Evolutionary conservation across 164 flowering plant genomes (phyloP).

Genomic region (Dillenia suffruticosa): DNA sequence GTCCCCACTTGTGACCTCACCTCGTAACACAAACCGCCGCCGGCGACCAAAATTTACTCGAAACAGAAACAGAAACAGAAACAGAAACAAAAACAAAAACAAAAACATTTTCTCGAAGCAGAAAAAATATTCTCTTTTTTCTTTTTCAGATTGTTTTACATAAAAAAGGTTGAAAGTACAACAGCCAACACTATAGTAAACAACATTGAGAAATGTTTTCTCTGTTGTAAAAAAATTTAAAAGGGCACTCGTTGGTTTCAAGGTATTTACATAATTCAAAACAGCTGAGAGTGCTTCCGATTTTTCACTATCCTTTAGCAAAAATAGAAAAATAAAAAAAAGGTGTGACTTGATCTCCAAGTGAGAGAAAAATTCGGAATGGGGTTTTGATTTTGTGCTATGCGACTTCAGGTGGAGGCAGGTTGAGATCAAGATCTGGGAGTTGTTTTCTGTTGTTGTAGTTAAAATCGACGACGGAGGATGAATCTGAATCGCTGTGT

Average conservation of each 20-base stretch:
- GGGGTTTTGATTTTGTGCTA: background rate
- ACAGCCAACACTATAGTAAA: background rate
- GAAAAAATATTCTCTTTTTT: too few species aligned
- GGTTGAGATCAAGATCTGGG: slow-evolving; percentile 38
- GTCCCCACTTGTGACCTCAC: too few species aligned
- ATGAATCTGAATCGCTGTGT: slow-evolving; percentile 38
- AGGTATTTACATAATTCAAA: slow-evolving; percentile 8
- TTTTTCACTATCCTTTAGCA: background rate
- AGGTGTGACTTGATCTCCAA: too few species aligned
- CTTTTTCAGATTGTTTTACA: too few species aligned
- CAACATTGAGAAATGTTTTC: slow-evolving; percentile 10
- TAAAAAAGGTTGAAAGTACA: background rate
- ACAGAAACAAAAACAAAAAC: too few species aligned
- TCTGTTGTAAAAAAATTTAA: slow-evolving; percentile 8
- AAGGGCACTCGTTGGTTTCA: background rate
- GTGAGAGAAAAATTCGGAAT: background rate
- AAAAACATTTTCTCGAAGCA: too few species aligned
- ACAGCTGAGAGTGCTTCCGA: background rate
- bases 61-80: too few species aligned
- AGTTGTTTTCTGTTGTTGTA: slow-evolving; percentile 3
- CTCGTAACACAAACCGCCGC: too few species aligned
- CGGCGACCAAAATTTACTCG: too few species aligned
- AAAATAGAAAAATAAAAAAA: background rate
- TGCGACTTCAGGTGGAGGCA: slow-evolving; percentile 31
- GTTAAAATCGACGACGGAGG: slow-evolving; percentile 31